Conservation (phyloP, 768 basidiomycete species). For the Podaxis sp. region DNA sequence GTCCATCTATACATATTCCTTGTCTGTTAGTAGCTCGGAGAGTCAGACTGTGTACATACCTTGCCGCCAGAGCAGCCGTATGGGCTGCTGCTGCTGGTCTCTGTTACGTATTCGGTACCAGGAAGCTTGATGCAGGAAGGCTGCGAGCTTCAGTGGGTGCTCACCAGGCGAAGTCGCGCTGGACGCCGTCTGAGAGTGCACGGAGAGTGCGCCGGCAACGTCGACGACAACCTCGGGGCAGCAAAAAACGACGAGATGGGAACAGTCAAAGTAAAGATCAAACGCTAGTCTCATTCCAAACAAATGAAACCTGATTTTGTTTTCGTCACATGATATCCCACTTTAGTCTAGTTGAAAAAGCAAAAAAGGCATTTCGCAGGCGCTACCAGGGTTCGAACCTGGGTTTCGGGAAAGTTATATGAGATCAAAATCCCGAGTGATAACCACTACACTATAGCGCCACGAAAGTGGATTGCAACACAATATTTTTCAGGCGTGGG, state of each 20-base stretch:
- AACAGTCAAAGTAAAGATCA: conserved; percentile 3
- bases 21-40: background rate
- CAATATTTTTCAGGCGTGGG: background rate
- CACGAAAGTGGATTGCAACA: background rate
- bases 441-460: conserved; percentile 16
- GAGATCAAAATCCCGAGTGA: conserved; percentile 12
- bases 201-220: conserved; percentile 10
- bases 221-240: background rate
- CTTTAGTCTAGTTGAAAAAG: background rate
- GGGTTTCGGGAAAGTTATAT: conserved; percentile 9
- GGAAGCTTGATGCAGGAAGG: background rate
- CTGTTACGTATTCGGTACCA: background rate
- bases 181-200: conserved; percentile 1
- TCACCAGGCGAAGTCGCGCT: background rate
- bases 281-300: background rate
- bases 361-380: background rate
- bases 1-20: background rate
- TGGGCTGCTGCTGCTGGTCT: background rate
- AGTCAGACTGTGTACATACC: background rate
- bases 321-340: background rate
- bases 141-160: background rate
- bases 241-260: background rate
- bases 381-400: conserved; percentile 15
- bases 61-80: background rate
- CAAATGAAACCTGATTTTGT: background rate